Evolutionary conservation across 345 rosid genomes (phyloP).

Genomic region (Xanthoceras sorbifolium): DNA sequence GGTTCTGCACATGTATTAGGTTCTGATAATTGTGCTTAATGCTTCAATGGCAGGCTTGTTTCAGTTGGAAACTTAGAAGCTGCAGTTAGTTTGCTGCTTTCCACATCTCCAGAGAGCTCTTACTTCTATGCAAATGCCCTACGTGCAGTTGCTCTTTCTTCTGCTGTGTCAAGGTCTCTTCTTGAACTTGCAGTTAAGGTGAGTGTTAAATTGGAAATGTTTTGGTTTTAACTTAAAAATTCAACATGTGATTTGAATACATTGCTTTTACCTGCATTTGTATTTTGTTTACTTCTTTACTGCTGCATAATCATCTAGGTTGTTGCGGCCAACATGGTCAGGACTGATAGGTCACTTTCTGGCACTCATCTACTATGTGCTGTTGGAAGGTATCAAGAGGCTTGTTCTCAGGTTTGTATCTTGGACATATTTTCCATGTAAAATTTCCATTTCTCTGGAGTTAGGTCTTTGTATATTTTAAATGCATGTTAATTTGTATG

Average conservation of each 20-base stretch:
- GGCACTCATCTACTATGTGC: conserved; percentile 97
- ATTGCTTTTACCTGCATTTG: background rate
- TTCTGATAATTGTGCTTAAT: conserved; percentile 6
- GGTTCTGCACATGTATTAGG: conserved; percentile 7
- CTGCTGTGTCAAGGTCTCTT: conserved; percentile 95
- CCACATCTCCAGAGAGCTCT: conserved; percentile 87
- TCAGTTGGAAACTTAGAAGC: conserved; percentile 93
- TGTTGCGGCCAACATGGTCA: conserved; percentile 97
- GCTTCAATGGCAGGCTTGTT: conserved; percentile 65
- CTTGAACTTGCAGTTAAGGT: conserved; percentile 97
- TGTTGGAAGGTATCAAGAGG: conserved; percentile 96
- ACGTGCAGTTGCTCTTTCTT: conserved; percentile 96
- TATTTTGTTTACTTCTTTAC: conserved; percentile 16
- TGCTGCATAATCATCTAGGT: conserved; percentile 49
- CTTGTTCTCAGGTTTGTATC: conserved; percentile 88
- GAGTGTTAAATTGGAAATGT: conserved; percentile 16
- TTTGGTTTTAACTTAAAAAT: background rate
- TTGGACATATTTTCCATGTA: background rate
- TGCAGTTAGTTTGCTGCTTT: conserved; percentile 92
- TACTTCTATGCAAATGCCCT: conserved; percentile 92
- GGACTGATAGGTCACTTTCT: conserved; percentile 81
- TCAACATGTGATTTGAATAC: conserved; percentile 2
- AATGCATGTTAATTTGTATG: background rate
- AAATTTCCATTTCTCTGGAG: background rate
- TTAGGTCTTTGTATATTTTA: background rate